phyloP scores from a whole-genome alignment of 2,329 filamentous ascomycete species.

The Diaporthe caulivora region DNA sequence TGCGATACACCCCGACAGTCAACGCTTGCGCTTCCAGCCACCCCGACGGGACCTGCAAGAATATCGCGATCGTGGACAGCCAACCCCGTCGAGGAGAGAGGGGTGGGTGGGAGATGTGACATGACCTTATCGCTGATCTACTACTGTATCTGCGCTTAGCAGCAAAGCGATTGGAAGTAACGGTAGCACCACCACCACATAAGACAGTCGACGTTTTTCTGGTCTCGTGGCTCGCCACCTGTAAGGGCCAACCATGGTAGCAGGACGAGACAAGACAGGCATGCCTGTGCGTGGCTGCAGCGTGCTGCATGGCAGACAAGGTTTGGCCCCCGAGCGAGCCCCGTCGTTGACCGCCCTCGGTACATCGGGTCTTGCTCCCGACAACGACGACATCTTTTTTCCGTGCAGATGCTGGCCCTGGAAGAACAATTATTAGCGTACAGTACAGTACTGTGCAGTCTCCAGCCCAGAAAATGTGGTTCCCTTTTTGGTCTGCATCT shows the following conservation, averaged over 20 bases:
- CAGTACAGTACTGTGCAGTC: not conserved
- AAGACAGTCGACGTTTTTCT: conserved; percentile 5
- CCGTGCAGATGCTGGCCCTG: not conserved
- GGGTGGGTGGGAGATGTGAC: not conserved
- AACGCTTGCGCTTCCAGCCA: conserved; percentile 3
- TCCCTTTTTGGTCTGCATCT: not conserved
- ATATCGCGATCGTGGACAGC: not conserved
- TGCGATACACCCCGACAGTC: not conserved
- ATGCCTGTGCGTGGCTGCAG: conserved; percentile 1
- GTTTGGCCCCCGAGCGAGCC: conserved; percentile 1
- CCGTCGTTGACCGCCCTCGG: conserved; percentile 10
- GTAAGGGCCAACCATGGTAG: conserved; percentile 26
- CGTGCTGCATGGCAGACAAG: conserved; percentile 21
- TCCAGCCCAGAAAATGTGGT: not conserved
- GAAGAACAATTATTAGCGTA: not conserved
- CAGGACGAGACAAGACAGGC: conserved; percentile 5
- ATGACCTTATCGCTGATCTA: conserved; percentile 27
- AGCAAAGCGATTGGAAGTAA: conserved; percentile 21
- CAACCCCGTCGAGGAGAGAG: not conserved
- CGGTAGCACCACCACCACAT: not conserved
- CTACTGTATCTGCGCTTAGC: conserved; percentile 16
- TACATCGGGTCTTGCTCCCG: conserved; percentile 10
- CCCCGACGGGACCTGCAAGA: not conserved
- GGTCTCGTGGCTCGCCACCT: conserved; percentile 17
- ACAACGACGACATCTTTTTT: not conserved